These are phyloP conservation scores for Prunus yedoensis DNA, from an alignment of 331 rosid species.

Conservation along the genomic window DNA sequence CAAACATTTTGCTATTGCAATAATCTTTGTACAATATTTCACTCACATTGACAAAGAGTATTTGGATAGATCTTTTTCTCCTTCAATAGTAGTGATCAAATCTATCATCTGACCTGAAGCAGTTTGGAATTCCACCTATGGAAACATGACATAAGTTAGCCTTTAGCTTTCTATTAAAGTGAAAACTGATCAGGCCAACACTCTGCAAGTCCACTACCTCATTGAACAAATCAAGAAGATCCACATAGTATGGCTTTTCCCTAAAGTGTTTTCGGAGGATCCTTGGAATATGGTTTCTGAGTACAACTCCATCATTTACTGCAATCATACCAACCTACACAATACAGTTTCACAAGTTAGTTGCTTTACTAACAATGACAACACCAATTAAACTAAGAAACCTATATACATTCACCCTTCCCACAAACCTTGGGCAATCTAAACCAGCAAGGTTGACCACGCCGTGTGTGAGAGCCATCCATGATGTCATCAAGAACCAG, in stretches of 20 bases:
- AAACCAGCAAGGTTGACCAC: constrained; percentile 93
- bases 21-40: not conserved
- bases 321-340: constrained; percentile 51
- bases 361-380: not conserved
- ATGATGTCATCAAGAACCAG: constrained; percentile 85
- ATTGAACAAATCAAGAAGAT: constrained; percentile 83
- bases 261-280: constrained; percentile 74
- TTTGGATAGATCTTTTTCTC: constrained; percentile 72
- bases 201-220: constrained; percentile 45
- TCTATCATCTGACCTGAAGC: constrained; percentile 85
- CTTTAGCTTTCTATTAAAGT: not conserved
- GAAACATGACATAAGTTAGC: not conserved
- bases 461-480: constrained; percentile 83
- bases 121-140: constrained; percentile 87
- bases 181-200: not conserved
- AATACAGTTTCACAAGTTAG: not conserved
- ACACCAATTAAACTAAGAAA: not conserved
- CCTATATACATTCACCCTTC: not conserved
- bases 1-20: not conserved
- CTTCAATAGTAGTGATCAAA: constrained; percentile 58
- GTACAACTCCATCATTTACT: constrained; percentile 42
- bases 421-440: constrained; percentile 70
- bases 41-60: constrained; percentile 52
- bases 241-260: constrained; percentile 70
- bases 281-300: constrained; percentile 69